Percentiles rank a stretch among this genome's conserved stretches.
Evolutionary conservation across 805 yeast genomes (phyloP).

Genomic region (Priceomyces castillae): DNA sequence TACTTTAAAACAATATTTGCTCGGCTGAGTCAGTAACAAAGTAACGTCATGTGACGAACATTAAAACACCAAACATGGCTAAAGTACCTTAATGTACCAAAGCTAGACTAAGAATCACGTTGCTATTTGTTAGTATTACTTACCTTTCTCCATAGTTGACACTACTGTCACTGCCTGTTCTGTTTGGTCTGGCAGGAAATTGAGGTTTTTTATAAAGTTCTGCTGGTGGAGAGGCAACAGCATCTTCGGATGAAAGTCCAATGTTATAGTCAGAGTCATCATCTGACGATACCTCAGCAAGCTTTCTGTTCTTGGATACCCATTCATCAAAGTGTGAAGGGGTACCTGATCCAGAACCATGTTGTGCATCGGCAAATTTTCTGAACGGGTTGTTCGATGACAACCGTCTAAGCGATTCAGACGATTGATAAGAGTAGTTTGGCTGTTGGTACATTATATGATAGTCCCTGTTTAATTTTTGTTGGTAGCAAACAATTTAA

Average conservation of each 20-base stretch:
- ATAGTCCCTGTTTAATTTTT: neutral
- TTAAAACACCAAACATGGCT: neutral
- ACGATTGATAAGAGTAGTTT: slow-evolving; percentile 31
- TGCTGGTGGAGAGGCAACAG: slow-evolving; percentile 4
- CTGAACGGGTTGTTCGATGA: slow-evolving; percentile 78
- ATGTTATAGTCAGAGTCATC: slow-evolving; percentile 25
- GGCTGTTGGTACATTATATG: slow-evolving; percentile 41
- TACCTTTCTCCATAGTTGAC: slow-evolving; percentile 27
- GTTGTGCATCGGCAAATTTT: slow-evolving; percentile 10
- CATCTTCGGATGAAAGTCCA: neutral
- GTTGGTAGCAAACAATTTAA: too few species aligned
- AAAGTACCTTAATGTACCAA: too few species aligned
- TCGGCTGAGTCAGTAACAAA: slow-evolving; percentile 4
- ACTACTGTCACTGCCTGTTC: slow-evolving; percentile 36
- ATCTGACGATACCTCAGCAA: slow-evolving; percentile 41
- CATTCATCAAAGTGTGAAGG: slow-evolving; percentile 51
- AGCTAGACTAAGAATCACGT: too few species aligned
- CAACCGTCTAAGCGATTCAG: slow-evolving; percentile 42
- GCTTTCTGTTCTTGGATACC: slow-evolving; percentile 48
- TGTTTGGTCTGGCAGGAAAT: slow-evolving; percentile 25
- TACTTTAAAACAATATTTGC: slow-evolving; percentile 1
- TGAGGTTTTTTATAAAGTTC: slow-evolving; percentile 16
- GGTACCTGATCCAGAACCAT: slow-evolving; percentile 20
- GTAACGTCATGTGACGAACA: neutral
- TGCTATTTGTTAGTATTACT: slow-evolving; percentile 3